phyloP scores from a whole-genome alignment of 768 basidiomycete species.

The Trametes gibbosa region DNA sequence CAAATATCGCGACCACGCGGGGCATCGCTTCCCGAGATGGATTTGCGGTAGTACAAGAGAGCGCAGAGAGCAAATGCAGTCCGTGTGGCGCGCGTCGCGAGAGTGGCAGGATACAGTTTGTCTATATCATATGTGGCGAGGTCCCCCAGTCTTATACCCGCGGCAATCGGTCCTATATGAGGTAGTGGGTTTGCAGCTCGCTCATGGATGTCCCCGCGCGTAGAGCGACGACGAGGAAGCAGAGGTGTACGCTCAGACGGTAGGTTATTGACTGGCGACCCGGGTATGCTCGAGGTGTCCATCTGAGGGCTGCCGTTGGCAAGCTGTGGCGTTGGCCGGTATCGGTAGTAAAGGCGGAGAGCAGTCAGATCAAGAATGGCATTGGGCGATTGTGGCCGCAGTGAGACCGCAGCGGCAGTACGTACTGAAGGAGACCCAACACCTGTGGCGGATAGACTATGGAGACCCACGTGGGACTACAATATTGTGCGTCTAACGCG shows the following conservation, averaged over 20 bases:
- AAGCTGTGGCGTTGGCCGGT: too few species aligned
- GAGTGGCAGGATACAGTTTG: conserved; percentile 14
- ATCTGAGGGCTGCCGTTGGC: too few species aligned
- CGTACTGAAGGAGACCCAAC: too few species aligned
- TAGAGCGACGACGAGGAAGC: conserved; percentile 1
- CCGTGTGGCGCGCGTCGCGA: conserved; percentile 5
- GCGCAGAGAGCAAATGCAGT: conserved; percentile 25
- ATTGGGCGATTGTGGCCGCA: too few species aligned
- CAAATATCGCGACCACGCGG: conserved; percentile 34
- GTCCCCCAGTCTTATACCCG: conserved; percentile 12
- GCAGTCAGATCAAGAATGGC: too few species aligned
- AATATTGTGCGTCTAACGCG: too few species aligned
- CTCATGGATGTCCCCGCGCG: neutral
- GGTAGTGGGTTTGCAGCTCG: neutral
- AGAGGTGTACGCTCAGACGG: conserved; percentile 23
- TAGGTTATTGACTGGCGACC: too few species aligned
- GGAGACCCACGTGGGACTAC: too few species aligned
- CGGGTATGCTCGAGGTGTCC: too few species aligned
- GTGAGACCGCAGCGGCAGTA: too few species aligned
- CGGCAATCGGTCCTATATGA: conserved; percentile 19
- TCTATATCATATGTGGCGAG: conserved; percentile 3
- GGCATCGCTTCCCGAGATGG: neutral
- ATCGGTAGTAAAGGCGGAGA: too few species aligned
- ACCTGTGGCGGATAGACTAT: too few species aligned
- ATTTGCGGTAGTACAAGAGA: conserved; percentile 23